Evolutionary conservation across 805 yeast genomes (phyloP), one percentile per base, ranked within the genome.

Genomic region (Candida krabiensis): DNA sequence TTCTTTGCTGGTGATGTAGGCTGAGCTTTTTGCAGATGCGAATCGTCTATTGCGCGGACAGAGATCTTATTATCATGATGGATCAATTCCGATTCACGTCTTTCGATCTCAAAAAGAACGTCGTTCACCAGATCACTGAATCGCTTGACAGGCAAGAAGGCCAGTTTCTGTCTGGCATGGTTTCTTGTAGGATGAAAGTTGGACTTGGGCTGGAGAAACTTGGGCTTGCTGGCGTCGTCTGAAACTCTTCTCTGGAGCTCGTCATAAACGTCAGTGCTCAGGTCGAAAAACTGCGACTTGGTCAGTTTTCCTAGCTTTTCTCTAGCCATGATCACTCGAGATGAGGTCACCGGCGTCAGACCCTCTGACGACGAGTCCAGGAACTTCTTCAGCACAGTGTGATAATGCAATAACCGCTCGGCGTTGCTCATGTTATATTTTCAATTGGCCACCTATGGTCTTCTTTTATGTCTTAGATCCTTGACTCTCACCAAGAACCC

Each of bases 211-310:
- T 80, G 69, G 37, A 91, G 69, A 53, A 74, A 79, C 38, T 77
- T 79, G 1, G 85, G 80, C 14, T 45, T 40, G 21, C 74, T 70
- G 35, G 75, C 67, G 26, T 75, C 70, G 49, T 80, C 83, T n/a
- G 42, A 43, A 27, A 76, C 73, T 46, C 99, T 74, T 55, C 99
- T 77, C 53, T 79, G 79, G 43, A 93, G 68, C 62, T 93, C 99
- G 63, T 93, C 99, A 58, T 80, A 85, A 9, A 93, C 97, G 60
- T 93, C 99, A 3, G 96, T 89, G 49, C 95, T 79, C 41, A 93
- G 75, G 60, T 93, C 99, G 44, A 75, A 73, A 57, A 93, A 89
- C 63, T 95, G 99, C 6, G 83, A 78, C 21, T 74, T 69, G 2
- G 96, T 83, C 38, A 95, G 73, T 55, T 86, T 88, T 45, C 84